phyloP scores from a whole-genome alignment of 164 flowering plant genomes.

The Tetrastigma voinierianum region DNA sequence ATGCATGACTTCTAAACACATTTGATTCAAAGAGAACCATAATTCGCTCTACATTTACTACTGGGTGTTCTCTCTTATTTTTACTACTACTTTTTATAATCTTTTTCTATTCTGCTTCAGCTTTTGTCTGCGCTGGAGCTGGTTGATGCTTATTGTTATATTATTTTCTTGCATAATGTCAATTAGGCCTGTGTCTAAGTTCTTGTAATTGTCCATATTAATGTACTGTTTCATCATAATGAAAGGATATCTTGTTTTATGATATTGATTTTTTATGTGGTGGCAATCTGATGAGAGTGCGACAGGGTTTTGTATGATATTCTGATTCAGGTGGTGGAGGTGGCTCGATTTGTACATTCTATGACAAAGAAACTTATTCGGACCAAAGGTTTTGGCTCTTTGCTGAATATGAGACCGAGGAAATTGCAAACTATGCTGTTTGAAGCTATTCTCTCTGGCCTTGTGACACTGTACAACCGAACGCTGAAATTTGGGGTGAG shows the following conservation, averaged over 20 bases:
- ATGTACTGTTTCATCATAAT: too few relatives aligned
- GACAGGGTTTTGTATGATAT: slow-evolving; percentile 86
- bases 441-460: slow-evolving; percentile 86
- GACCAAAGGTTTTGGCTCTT: slow-evolving; percentile 86
- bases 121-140: too few relatives aligned
- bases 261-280: slow-evolving; percentile 29
- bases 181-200: too few relatives aligned
- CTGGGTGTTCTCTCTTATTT: too few relatives aligned
- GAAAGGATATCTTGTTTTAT: not conserved
- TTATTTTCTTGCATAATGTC: too few relatives aligned
- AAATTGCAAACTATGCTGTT: slow-evolving; percentile 81
- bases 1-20: too few relatives aligned
- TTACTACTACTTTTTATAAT: too few relatives aligned
- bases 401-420: slow-evolving; percentile 84
- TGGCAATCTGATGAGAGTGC: slow-evolving; percentile 84
- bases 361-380: slow-evolving; percentile 74
- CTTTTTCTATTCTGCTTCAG: too few relatives aligned
- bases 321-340: slow-evolving; percentile 78
- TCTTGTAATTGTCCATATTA: too few relatives aligned
- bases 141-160: too few relatives aligned
- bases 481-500: slow-evolving; percentile 81
- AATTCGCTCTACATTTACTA: too few relatives aligned
- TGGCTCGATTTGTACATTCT: slow-evolving; percentile 76
- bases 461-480: slow-evolving; percentile 66
- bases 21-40: too few relatives aligned